Base-by-base conservation (phyloP, 768 basidiomycete genomes). In the Tulasnella sp. region DNA sequence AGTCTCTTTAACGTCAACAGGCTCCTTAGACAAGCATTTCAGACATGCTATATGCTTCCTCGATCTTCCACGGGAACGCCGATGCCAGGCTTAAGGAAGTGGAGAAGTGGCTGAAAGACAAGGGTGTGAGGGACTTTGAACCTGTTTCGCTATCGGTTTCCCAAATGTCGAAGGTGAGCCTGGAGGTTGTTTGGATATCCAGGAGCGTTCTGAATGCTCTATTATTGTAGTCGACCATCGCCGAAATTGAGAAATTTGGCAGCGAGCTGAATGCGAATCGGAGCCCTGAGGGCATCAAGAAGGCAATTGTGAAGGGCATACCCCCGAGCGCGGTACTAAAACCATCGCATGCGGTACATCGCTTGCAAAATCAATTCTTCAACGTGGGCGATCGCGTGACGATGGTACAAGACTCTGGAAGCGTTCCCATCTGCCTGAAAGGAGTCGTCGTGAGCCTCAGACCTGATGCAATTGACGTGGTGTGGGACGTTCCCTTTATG, bases 401-500 rank as follows among this genome's bases (percentile, higher is more conserved):
- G 22, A 97, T 97, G 93, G 95, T 98, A 1, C 92, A 93, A 79
- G 97, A 99, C 81, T 91, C 96, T 0, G 96, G 96, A 37, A 90
- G 91, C 40, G 96, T 99, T 0, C 95, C 96, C 1, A 85, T 99
- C 17, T 90, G 91, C 0, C 91, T 91, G 72, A 98, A 97, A 83
- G 97, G 97, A 29, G 94, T 97, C 19, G 96, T 99, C 34, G 89
- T 99, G 72, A 94, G 96, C 17, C 83, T 99, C 80, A 93, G 91
- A 80, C 84, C 91, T 2, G 93, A 91, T 81, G 89, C 91, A 3
- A 92, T 99, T 88, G 97, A 99, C 82, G 92, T 99, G 31, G 88
- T 97, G 0, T 99, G 97, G 93, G 97, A 99, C 82, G 91, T 92
- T 31, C 88, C 94, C 0, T 99, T 99, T 84, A 93, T 99, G 89